Conservation (phyloP, 1,139 yeast genomes). For the Suhomyces bolitotheri region DNA sequence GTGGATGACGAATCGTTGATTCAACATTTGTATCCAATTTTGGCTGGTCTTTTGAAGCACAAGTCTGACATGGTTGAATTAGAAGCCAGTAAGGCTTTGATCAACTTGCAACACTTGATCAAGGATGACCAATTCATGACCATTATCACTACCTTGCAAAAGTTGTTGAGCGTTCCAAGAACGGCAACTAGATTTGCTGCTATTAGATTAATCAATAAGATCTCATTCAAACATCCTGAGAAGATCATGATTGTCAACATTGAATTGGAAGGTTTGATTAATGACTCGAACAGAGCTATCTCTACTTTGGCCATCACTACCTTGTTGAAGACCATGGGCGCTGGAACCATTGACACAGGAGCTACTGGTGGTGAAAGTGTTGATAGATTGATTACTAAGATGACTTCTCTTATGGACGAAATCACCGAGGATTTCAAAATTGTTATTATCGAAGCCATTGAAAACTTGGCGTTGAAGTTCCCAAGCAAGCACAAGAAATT, state of each 20-base stretch:
- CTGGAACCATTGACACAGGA: constrained; percentile 44
- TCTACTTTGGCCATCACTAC: constrained; percentile 99
- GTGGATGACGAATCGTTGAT: constrained; percentile 56
- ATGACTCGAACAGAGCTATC: constrained; percentile 85
- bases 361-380: constrained; percentile 61
- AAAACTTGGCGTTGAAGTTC: constrained; percentile 88
- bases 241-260: constrained; percentile 66
- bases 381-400: constrained; percentile 83
- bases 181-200: constrained; percentile 92
- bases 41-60: constrained; percentile 72
- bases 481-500: constrained; percentile 86
- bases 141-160: constrained; percentile 73
- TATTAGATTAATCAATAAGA: constrained; percentile 81
- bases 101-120: constrained; percentile 58
- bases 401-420: constrained; percentile 88
- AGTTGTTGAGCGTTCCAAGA: constrained; percentile 82
- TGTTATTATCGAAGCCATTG: constrained; percentile 91
- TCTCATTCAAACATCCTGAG: constrained; percentile 81
- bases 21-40: constrained; percentile 60
- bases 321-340: constrained; percentile 89
- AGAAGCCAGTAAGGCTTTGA: constrained; percentile 87
- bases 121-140: constrained; percentile 60
- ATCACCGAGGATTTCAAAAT: constrained; percentile 95
- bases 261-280: constrained; percentile 83
- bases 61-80: constrained; percentile 88